Evolutionary conservation across 306 rosid species (phyloP), one percentile per base, ranked within the genome.

Genomic region (Hippophae tibetana): DNA sequence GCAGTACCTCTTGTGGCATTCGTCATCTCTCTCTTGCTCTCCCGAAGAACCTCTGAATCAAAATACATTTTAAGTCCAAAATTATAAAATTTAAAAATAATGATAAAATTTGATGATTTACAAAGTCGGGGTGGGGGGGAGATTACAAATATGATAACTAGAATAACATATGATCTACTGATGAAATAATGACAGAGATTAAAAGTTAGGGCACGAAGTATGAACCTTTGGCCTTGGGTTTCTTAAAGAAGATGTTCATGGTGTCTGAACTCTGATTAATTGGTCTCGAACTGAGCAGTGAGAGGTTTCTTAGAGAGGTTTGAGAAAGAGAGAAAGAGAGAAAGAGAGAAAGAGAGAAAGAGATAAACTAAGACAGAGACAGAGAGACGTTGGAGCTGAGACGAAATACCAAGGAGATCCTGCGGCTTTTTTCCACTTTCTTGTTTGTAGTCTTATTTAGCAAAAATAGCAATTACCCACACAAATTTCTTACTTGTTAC

Each of bases 181-280:
- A 10, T 23, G 12, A 47, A 10, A 14, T 11, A 26, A n/a, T 13
- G 12, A 6, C n/a, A 3, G 14, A 10, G 56, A 48, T 63, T 54
- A 41, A 61, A 66, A 58, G 49, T 63, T 40, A 44, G 40, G 69
- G 57, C 46, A 26, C 55, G 50, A 69, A 69, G 67, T 25, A 57
- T 66, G 58, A 72, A 93, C 97, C 99, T 88, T 88, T 93, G 69
- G 94, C 84, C 31, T 83, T 86, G 74, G 99, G 95, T 77, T 93
- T 88, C 85, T 88, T 93, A 56, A 81, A 23, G 84, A 93, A 88
- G 70, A 93, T 69, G 76, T 84, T 93, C 99, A 93, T 92, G 76
- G 70, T 46, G 55, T 43, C 56, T 13, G 49, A 5, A 7, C 8
- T 46, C 10, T 10, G 53, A 13, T 23, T 41, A 43, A 60, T 58